Percentiles rank a stretch among this genome's conserved stretches.
Conservation (phyloP, 1,284 basidiomycete species). For the Ustilago nuda region DNA sequence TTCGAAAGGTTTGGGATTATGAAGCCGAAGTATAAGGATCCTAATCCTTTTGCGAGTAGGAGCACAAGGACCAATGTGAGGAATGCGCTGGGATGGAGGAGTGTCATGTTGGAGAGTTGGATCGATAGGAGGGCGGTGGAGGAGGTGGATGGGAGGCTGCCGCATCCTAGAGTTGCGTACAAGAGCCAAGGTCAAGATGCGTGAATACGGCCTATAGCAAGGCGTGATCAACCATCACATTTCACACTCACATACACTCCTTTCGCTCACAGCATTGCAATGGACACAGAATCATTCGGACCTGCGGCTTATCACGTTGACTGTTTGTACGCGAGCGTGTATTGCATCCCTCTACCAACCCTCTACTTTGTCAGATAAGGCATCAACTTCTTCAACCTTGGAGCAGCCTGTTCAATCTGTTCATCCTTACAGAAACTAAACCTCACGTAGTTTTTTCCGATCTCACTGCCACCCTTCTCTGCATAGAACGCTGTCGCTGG, state of each 20-base stretch:
- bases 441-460: conserved; percentile 60
- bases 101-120: conserved; percentile 45
- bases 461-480: conserved; percentile 36
- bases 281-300: background rate
- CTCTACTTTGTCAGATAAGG: conserved; percentile 26
- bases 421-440: conserved; percentile 67
- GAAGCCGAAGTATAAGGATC: conserved; percentile 38
- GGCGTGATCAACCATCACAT: background rate
- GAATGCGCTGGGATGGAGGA: conserved; percentile 47
- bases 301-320: too few relatives aligned
- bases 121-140: conserved; percentile 26
- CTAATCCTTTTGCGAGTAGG: conserved; percentile 54
- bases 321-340: background rate
- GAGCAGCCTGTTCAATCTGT: conserved; percentile 58
- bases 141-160: conserved; percentile 3
- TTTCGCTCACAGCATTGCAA: background rate
- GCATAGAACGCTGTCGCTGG: conserved; percentile 66
- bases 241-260: background rate
- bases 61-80: conserved; percentile 32
- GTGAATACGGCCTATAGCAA: background rate
- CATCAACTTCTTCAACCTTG: conserved; percentile 50
- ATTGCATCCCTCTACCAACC: background rate
- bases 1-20: conserved; percentile 29
- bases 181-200: background rate
- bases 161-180: conserved; percentile 22